phyloP scores from a whole-genome alignment of 192 early-diverging fungal genomes.

The Phycomyces blakesleeanus region DNA sequence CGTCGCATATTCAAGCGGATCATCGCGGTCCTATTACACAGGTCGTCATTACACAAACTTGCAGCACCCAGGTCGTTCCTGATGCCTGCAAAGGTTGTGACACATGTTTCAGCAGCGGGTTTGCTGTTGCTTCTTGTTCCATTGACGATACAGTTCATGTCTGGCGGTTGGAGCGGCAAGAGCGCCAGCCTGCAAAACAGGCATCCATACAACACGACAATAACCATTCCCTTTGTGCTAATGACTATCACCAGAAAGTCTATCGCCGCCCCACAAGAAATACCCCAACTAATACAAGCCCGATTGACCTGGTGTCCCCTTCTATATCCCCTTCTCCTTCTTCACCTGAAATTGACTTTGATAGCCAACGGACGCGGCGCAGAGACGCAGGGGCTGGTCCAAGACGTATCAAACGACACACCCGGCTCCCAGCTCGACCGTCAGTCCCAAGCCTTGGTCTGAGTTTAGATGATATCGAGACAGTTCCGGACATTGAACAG shows the following conservation, averaged over 20 bases:
- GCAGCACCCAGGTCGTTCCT: constrained; percentile 9
- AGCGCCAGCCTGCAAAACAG: neutral
- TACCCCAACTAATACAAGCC: too few species aligned
- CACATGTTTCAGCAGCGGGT: constrained; percentile 25
- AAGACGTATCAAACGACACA: too few species aligned
- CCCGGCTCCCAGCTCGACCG: constrained; percentile 42
- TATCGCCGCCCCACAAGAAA: neutral
- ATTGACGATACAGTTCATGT: constrained; percentile 23
- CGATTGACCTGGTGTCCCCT: too few species aligned
- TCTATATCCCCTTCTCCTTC: too few species aligned
- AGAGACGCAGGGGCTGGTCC: too few species aligned
- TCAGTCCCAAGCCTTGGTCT: constrained; percentile 55
- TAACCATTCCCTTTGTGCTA: constrained; percentile 6
- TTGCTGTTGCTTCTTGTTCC: constrained; percentile 27
- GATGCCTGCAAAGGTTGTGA: constrained; percentile 14
- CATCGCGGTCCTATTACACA: constrained; percentile 19
- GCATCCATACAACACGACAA: neutral
- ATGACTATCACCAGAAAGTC: constrained; percentile 18
- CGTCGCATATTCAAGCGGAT: neutral
- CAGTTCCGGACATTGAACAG: constrained; percentile 36
- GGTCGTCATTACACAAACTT: constrained; percentile 20
- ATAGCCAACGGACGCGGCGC: neutral
- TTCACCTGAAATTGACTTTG: too few species aligned
- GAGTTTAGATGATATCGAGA: constrained; percentile 23
- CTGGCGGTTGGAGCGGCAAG: constrained; percentile 22